Evolutionary conservation across 225 moss, liverwort and hornwort genomes (phyloP).

Genomic region (Marchantia paleacea): DNA sequence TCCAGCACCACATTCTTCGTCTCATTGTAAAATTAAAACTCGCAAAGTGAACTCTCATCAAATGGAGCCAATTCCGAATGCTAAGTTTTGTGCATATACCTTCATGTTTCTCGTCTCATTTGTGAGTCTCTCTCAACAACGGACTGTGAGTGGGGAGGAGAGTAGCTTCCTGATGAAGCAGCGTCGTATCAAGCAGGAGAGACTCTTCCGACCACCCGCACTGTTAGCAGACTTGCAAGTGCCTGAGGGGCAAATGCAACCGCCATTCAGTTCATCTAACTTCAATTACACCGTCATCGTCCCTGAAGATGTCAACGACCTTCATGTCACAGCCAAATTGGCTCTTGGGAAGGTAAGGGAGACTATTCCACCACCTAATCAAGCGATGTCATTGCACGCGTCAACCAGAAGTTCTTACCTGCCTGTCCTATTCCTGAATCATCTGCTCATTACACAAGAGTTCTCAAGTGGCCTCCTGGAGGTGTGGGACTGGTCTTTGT

Average conservation of each 20-base stretch:
- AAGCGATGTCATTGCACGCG: no score
- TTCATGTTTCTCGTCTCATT: conserved; percentile 4
- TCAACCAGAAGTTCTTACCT: no score
- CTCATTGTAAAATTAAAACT: background rate
- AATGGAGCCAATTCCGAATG: background rate
- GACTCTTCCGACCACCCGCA: conserved; percentile 2
- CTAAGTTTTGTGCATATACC: background rate
- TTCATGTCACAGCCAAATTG: conserved; percentile 10
- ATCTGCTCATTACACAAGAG: no score
- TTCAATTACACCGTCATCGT: conserved; percentile 18
- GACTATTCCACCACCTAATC: no score
- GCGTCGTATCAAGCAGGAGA: background rate
- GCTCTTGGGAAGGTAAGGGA: conserved; percentile 17
- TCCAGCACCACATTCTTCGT: background rate
- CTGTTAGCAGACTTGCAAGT: conserved; percentile 14
- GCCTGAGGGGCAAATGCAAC: conserved; percentile 6
- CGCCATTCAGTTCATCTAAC: conserved; percentile 1
- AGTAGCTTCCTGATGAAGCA: conserved; percentile 1
- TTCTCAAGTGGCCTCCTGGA: no score
- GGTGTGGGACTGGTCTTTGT: no score
- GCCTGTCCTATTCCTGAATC: no score
- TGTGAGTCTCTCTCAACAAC: conserved; percentile 10
- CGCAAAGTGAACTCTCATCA: background rate
- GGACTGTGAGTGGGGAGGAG: background rate
- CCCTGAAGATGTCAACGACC: background rate